These are phyloP conservation scores for Prunus salicina DNA, from an alignment of 306 rosid genomes.

Conservation along the genomic window DNA sequence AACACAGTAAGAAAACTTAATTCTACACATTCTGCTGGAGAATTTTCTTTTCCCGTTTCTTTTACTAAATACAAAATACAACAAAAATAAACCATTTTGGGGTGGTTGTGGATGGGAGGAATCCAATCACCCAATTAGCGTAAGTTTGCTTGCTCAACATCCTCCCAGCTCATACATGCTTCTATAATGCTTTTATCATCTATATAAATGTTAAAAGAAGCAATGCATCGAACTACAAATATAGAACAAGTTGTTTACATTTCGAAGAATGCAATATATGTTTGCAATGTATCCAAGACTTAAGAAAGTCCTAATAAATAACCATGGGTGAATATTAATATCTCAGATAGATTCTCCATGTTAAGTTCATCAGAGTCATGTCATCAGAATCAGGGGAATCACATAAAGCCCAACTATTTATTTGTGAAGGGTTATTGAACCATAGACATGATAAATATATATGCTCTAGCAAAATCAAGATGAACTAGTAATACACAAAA, in stretches of 20 bases:
- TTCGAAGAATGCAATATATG: not conserved
- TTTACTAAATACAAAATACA: not conserved
- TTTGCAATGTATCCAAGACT: not conserved
- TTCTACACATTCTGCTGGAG: not conserved
- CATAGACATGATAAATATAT: not conserved
- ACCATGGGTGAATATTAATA: not conserved
- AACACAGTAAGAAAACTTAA: not conserved
- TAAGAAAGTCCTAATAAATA: not conserved
- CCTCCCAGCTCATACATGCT: not conserved
- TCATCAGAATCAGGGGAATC: not conserved
- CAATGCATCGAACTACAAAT: not conserved
- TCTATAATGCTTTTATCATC: not conserved
- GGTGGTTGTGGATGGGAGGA: not conserved
- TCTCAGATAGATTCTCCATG: not conserved
- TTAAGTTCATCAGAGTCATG: conserved; percentile 1
- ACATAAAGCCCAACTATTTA: not conserved
- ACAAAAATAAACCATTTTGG: not conserved
- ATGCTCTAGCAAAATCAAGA: conserved; percentile 4
- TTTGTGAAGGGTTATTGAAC: not conserved
- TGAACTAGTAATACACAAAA: not conserved
- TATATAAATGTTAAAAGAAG: not conserved
- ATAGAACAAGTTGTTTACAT: not conserved
- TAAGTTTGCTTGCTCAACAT: not conserved
- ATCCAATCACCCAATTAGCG: not conserved
- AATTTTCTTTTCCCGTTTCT: not conserved